These are phyloP conservation scores for Diatrype stigma DNA, from an alignment of 2,329 filamentous ascomycete genomes.

Conservation along the genomic window DNA sequence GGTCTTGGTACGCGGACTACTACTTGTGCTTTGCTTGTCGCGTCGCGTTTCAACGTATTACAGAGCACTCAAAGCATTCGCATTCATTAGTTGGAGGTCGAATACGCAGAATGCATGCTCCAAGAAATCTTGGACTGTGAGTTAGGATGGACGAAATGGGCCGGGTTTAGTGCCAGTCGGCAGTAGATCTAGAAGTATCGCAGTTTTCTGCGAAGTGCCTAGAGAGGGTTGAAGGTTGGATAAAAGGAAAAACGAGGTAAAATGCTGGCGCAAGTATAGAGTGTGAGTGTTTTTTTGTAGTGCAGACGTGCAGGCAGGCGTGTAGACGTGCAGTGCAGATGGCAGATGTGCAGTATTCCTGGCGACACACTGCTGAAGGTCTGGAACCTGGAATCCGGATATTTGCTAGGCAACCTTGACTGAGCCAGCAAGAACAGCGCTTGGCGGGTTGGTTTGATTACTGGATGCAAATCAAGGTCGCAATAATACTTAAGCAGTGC, in stretches of 20 bases:
- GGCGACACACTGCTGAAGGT: neutral
- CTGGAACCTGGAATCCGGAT: no score
- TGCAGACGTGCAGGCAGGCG: no score
- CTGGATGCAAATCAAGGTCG: neutral
- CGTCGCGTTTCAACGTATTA: neutral
- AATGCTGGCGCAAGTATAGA: neutral
- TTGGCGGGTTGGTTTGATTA: neutral
- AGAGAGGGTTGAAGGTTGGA: neutral
- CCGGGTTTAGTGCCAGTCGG: neutral
- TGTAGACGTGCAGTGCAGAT: neutral
- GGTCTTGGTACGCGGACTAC: neutral
- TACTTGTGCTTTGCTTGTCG: slow-evolving; percentile 1
- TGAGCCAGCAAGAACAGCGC: neutral
- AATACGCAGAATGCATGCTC: slow-evolving; percentile 1
- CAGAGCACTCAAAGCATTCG: neutral
- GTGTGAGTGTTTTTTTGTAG: no score
- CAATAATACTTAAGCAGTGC: neutral
- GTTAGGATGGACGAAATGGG: neutral
- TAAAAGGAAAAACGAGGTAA: neutral
- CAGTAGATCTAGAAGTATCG: neutral
- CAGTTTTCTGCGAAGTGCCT: neutral
- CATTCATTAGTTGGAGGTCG: neutral
- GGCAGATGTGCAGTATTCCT: neutral
- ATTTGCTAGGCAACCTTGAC: neutral
- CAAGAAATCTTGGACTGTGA: no score